A percentile compares a stretch with the other conserved stretches of the same genome.
These are phyloP conservation scores for Aspergillus mulundensis DNA, from an alignment of 495 filamentous ascomycete species.

Conservation along the genomic window DNA sequence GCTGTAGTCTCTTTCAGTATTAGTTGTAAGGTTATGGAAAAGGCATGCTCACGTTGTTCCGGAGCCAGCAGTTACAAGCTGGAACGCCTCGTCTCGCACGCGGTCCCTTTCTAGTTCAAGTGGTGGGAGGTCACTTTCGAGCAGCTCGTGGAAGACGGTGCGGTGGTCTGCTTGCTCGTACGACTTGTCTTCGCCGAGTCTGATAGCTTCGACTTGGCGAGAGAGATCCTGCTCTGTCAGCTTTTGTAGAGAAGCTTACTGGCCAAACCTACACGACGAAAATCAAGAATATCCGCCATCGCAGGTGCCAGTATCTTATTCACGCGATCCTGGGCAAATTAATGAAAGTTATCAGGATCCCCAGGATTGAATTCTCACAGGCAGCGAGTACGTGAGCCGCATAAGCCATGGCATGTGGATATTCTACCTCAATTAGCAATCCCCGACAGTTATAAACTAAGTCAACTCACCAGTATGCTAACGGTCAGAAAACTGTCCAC, in stretches of 20 bases:
- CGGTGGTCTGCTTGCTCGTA: constrained; percentile 1
- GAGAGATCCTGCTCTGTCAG: constrained; percentile 2
- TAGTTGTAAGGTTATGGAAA: too few species aligned
- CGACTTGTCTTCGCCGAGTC: constrained; percentile 1
- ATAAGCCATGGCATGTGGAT: too few species aligned
- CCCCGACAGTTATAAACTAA: not conserved
- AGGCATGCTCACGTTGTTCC: constrained; percentile 8
- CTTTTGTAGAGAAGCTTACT: not conserved
- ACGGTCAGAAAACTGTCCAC: constrained; percentile 7
- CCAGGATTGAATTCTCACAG: too few species aligned
- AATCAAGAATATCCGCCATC: not conserved
- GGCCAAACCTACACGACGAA: not conserved
- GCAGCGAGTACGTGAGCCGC: too few species aligned
- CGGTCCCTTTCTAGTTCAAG: constrained; percentile 3
- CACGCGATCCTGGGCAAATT: not conserved
- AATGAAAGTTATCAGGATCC: too few species aligned
- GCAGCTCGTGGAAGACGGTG: constrained; percentile 10
- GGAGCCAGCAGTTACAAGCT: constrained; percentile 4
- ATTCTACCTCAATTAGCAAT: too few species aligned
- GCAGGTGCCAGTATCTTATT: constrained; percentile 3
- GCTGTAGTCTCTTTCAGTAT: not conserved
- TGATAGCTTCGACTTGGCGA: constrained; percentile 7
- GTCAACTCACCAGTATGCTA: constrained; percentile 4
- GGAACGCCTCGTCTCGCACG: constrained; percentile 11
- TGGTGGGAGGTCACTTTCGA: constrained; percentile 6